Evolutionary conservation across 2,329 filamentous ascomycete genomes (phyloP), one percentile per base, ranked within the genome.

Genomic region (Dothideomycetidae sp.): DNA sequence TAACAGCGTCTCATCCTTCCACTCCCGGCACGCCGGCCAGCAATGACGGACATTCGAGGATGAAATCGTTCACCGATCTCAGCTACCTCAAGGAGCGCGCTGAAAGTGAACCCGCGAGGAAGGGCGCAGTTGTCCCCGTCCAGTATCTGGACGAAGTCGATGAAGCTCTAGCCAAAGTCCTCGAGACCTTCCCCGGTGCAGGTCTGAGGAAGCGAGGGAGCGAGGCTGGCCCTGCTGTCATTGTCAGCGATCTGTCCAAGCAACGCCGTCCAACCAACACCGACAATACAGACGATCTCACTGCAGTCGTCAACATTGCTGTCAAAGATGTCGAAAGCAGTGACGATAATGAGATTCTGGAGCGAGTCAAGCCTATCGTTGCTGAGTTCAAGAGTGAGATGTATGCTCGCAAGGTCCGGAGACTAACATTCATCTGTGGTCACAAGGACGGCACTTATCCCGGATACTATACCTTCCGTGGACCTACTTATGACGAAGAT

Each of bases 401-500:
- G 15, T 63, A 86, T 16, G 67, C 77, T 37, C 83, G 81, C 49
- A 75, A 78, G 35, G 78, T 98, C 33, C 85, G 90, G 46, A 82
- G 90, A 48, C 64, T 98, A 40, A 94, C 86, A 34, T 94, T 98
- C 66, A 90, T 96, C 58, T 94, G 86, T 55, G 90, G 90, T 39
- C 84, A 83, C 66, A 84, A 78, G 55, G 84, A 98, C 54, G 90
- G 86, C 39, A 84, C 83, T 10, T 93, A 96, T 59, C 90, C 88
- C 14, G 85, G 83, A 33, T 96, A 98, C 72, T 96, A 82, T 70
- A 98, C 90, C 30, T 98, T 96, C 83, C 81, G 90, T 56, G 88
- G 88, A 4, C 88, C 90, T 17, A 64, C 68, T 36, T 98, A 93
- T 60, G 70, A 75, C 36, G 90, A 98, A 61, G 90, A 98, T 53